Evolutionary conservation across 1,284 basidiomycete species (phyloP), one percentile per base, ranked within the genome.

Genomic region (Moesziomyces sp.): DNA sequence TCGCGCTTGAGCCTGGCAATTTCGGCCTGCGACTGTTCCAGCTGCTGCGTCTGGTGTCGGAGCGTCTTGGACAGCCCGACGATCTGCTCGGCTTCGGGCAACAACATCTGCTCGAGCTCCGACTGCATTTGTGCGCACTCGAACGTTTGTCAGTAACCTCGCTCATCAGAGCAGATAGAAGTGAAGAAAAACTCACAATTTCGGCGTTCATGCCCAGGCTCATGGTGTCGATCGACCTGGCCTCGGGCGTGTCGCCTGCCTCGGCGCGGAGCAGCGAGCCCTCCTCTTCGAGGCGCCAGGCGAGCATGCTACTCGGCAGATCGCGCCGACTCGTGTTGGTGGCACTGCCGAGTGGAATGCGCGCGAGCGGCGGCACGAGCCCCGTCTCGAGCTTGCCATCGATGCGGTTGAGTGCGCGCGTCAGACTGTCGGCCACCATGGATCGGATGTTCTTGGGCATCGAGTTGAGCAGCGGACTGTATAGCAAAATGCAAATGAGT

Each of bases 81-180:
- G 19, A 65, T 63, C 49, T 76, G 69, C 53, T 76, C 74, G 44
- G 69, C 74, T 54, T 76, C 74, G 3, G 74, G 74, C 1, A 76
- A 56, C 9, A 76, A 61, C 48, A 62, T 52, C 19, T 55, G 45
- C 52, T 76, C 74, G 19, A 76, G 33, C 48, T 72, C 65, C 26
- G 38, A 30, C 30, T 30, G 8, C 30, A 30, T 30, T 30, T 30
- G 6, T 8, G 30, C 30, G 30, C 30, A 11, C 30, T 8, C 30
- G 9, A 30, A 30, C 30, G 30, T 30, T 3, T 35, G 46, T 56
- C 35, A 56, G 46, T 14, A 48, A 48, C 24, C 5, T 7, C 11
- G 11, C 18, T 5, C 9, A 26, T 38, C 21, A 16, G 18, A 5
- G 9, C 45, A 11, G 52, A 28, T 11, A 26, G 35, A 40, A 30